These are phyloP conservation scores for Penicillium sp. DNA, from an alignment of 2,329 filamentous ascomycete genomes.

Conservation along the genomic window DNA sequence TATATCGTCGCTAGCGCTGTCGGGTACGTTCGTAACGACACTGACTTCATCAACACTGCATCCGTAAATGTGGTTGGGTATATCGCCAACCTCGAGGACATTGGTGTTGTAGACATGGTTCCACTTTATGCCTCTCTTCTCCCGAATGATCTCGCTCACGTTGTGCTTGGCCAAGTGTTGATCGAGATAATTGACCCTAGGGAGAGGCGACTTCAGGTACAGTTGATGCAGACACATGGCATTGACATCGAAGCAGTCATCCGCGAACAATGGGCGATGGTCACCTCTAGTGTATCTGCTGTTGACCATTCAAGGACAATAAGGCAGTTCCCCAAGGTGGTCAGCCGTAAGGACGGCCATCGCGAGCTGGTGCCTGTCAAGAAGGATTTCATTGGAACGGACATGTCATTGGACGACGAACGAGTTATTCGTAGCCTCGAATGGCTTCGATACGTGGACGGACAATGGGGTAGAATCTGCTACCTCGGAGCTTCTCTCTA, in stretches of 20 bases:
- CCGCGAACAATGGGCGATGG: constrained; percentile 65
- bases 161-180: constrained; percentile 76
- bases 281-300: constrained; percentile 39
- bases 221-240: constrained; percentile 73
- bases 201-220: constrained; percentile 71
- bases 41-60: constrained; percentile 67
- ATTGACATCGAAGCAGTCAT: constrained; percentile 77
- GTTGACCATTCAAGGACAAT: constrained; percentile 38
- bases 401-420: constrained; percentile 65
- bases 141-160: constrained; percentile 65
- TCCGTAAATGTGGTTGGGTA: constrained; percentile 73
- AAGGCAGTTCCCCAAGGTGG: constrained; percentile 47
- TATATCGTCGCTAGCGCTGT: constrained; percentile 69
- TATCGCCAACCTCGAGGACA: constrained; percentile 75
- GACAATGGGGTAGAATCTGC: constrained; percentile 74
- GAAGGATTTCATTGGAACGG: constrained; percentile 71
- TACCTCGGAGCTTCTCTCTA: constrained; percentile 73
- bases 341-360: constrained; percentile 55
- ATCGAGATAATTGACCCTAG: constrained; percentile 71
- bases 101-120: constrained; percentile 75
- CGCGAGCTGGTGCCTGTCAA: constrained; percentile 68
- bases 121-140: constrained; percentile 88
- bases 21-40: constrained; percentile 53
- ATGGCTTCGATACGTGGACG: constrained; percentile 79
- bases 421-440: constrained; percentile 80